phyloP scores from a whole-genome alignment of 257 asterid genomes.

The Forsythia suspensa region DNA sequence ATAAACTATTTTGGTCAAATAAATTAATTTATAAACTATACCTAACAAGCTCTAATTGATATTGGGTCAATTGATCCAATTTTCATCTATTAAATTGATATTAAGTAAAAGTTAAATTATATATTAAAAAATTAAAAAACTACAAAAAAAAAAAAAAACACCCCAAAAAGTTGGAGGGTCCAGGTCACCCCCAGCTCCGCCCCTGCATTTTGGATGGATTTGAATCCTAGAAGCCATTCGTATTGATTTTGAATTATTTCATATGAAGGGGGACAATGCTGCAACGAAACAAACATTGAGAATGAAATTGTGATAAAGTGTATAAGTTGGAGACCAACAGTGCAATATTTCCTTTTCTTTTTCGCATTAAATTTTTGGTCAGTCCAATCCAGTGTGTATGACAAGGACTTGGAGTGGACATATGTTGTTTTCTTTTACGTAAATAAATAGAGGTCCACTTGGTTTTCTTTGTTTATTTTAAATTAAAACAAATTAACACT shows the following conservation, averaged over 20 bases:
- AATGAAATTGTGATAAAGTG: not conserved
- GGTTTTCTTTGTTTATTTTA: not conserved
- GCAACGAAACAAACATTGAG: not conserved
- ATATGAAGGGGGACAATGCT: not conserved
- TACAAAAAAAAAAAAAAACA: no score
- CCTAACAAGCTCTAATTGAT: no score
- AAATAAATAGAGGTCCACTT: not conserved
- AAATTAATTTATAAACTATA: no score
- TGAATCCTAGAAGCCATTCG: not conserved
- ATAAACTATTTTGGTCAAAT: no score
- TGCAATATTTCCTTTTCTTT: not conserved
- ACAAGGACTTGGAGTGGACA: not conserved
- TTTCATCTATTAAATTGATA: no score
- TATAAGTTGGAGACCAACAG: not conserved
- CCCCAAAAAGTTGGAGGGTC: no score
- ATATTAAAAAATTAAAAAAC: no score
- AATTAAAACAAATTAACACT: not conserved
- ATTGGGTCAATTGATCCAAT: no score
- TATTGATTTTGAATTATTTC: not conserved
- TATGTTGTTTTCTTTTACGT: not conserved
- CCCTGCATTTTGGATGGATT: not conserved
- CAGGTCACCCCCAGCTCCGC: no score
- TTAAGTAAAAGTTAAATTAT: no score
- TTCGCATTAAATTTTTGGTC: not conserved
- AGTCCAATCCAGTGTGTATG: not conserved